phyloP scores from a whole-genome alignment of 129 eudicot genomes.

The Artemisia argyi region DNA sequence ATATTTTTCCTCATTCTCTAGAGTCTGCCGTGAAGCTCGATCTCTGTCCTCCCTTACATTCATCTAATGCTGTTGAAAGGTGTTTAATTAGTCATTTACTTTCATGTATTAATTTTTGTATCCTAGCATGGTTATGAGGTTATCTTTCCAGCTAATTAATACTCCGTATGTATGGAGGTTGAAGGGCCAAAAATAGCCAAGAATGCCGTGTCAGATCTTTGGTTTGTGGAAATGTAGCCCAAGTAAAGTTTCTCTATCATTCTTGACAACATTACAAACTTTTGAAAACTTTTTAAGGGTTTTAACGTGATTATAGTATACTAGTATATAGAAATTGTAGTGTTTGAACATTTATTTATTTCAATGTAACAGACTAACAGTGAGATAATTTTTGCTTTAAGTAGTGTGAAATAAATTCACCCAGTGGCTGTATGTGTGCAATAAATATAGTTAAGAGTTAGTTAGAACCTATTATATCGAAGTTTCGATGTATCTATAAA shows the following conservation, averaged over 20 bases:
- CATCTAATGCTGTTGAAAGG: background rate
- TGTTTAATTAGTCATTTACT: background rate
- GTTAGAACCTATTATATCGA: too few species aligned
- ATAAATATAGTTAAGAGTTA: too few species aligned
- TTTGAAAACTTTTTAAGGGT: background rate
- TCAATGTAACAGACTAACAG: too few species aligned
- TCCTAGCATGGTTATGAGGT: background rate
- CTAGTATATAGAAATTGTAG: too few species aligned
- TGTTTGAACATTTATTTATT: too few species aligned
- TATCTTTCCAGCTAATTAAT: background rate
- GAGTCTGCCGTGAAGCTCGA: background rate
- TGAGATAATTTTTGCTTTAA: too few species aligned
- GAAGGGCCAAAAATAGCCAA: background rate
- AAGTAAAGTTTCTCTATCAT: slow-evolving; percentile 4
- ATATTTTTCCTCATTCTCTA: slow-evolving; percentile 32
- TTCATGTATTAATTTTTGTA: background rate
- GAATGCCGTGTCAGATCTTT: background rate
- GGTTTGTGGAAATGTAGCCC: background rate
- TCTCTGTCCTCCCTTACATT: background rate
- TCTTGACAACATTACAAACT: background rate
- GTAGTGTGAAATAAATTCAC: too few species aligned
- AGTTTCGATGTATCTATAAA: too few species aligned
- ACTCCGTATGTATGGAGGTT: background rate
- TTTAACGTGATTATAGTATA: background rate
- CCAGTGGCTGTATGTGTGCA: too few species aligned